phyloP scores from a whole-genome alignment of 1,284 basidiomycete genomes.

The Leccinum ponderosum region DNA sequence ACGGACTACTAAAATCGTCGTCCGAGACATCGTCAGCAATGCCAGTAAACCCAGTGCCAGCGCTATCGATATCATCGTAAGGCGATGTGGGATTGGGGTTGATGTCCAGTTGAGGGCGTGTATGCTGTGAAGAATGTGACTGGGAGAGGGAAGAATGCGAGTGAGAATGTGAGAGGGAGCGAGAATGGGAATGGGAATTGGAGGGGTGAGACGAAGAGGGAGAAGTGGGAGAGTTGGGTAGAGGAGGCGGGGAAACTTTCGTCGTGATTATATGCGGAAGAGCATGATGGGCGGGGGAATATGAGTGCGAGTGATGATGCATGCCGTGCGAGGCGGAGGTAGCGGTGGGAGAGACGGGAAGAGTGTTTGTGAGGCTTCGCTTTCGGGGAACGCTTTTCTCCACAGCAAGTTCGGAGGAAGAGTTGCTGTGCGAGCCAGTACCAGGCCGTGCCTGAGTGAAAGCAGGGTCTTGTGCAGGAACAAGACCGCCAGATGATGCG shows the following conservation, averaged over 20 bases:
- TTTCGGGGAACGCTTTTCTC: conserved; percentile 58
- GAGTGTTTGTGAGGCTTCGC: conserved; percentile 56
- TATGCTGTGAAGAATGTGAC: conserved; percentile 25
- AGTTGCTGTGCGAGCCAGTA: conserved; percentile 28
- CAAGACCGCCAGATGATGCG: conserved; percentile 2
- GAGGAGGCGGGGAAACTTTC: conserved; percentile 30
- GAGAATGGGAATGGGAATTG: conserved; percentile 27
- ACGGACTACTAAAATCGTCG: conserved; percentile 27
- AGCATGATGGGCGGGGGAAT: conserved; percentile 18
- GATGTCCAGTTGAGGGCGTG: conserved; percentile 21
- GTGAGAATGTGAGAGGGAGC: conserved; percentile 24
- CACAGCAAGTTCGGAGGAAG: conserved; percentile 37
- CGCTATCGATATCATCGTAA: conserved; percentile 31
- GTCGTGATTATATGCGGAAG: conserved; percentile 33
- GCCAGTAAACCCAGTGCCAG: conserved; percentile 9
- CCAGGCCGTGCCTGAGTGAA: conserved; percentile 25
- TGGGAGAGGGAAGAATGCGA: conserved; percentile 34
- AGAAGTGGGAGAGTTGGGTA: conserved; percentile 21
- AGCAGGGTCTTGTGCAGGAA: conserved; percentile 14
- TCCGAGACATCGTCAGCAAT: conserved; percentile 29
- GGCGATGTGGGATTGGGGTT: conserved; percentile 20
- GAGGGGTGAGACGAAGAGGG: conserved; percentile 31
- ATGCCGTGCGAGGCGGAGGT: conserved; percentile 8
- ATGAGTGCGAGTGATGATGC: conserved; percentile 28
- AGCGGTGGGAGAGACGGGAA: conserved; percentile 26